A percentile compares a stretch with the other conserved stretches of the same genome.
These are phyloP conservation scores for Hippophae tibetana DNA, from an alignment of 306 rosid species.

Conservation along the genomic window DNA sequence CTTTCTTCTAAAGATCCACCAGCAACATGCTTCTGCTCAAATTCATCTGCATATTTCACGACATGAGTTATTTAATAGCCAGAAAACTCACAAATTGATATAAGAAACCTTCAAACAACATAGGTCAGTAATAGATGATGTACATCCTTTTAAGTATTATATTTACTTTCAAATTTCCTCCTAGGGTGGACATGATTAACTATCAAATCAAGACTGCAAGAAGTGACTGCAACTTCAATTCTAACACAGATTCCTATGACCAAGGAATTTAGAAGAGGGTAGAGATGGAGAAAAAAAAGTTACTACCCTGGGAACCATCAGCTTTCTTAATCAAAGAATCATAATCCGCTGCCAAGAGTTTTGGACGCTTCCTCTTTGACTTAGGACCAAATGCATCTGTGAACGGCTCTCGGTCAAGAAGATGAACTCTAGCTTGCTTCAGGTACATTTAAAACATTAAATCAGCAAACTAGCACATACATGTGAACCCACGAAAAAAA, in stretches of 20 bases:
- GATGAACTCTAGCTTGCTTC: conserved; percentile 91
- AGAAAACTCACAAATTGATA: background rate
- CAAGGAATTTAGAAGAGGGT: background rate
- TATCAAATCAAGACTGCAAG: no score
- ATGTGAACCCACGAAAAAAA: no score
- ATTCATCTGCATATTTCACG: conserved; percentile 40
- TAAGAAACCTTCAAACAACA: background rate
- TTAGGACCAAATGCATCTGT: conserved; percentile 79
- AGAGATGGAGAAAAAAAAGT: background rate
- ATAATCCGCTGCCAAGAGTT: conserved; percentile 60
- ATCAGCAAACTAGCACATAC: conserved; percentile 5
- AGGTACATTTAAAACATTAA: conserved; percentile 15
- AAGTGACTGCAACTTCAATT: background rate
- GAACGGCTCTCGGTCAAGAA: conserved; percentile 84
- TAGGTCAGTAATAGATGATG: no score
- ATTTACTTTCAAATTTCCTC: no score
- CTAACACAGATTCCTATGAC: background rate
- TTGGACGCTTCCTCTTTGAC: conserved; percentile 79
- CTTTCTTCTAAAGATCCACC: conserved; percentile 37
- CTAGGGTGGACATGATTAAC: no score
- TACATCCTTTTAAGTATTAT: no score
- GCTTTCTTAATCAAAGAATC: conserved; percentile 78
- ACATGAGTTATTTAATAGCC: background rate
- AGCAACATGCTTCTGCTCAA: conserved; percentile 48
- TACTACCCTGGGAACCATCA: conserved; percentile 74